Evolutionary conservation across 768 basidiomycete species (phyloP).

Genomic region (Serendipita sp.): DNA sequence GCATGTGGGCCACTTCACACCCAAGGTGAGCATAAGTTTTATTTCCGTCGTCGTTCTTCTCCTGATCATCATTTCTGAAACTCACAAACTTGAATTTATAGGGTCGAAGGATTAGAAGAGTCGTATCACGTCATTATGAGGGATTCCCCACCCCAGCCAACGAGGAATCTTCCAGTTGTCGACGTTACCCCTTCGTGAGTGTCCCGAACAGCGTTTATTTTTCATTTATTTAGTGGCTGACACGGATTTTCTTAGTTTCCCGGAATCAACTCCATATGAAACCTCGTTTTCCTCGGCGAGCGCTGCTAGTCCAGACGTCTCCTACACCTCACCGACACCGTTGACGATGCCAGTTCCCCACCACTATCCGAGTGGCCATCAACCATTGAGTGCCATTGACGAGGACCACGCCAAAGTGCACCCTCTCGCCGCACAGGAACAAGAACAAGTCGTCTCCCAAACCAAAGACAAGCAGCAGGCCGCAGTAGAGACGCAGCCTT

Average conservation of each 20-base stretch:
- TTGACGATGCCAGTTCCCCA: not conserved
- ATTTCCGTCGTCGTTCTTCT: too few relatives aligned
- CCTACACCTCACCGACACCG: not conserved
- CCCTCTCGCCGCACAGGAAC: not conserved
- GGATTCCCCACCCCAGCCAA: not conserved
- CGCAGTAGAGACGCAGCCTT: not conserved
- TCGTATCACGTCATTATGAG: slow-evolving; percentile 4
- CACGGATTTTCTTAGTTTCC: not conserved
- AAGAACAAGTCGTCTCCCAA: too few relatives aligned
- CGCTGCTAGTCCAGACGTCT: not conserved
- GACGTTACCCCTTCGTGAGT: not conserved
- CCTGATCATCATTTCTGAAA: too few relatives aligned
- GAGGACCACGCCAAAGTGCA: not conserved
- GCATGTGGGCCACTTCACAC: not conserved
- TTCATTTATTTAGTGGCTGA: too few relatives aligned
- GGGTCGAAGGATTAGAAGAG: not conserved
- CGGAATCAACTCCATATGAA: not conserved
- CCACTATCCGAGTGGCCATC: not conserved
- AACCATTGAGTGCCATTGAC: slow-evolving; percentile 1
- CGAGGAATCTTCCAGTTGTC: not conserved
- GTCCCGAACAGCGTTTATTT: not conserved
- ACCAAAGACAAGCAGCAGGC: not conserved
- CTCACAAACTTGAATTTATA: too few relatives aligned
- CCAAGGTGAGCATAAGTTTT: too few relatives aligned
- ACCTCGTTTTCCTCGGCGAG: not conserved